Percentiles rank a stretch among this genome's conserved stretches.
phyloP scores from a whole-genome alignment of 495 filamentous ascomycete species.

The Neurospora sp. region DNA sequence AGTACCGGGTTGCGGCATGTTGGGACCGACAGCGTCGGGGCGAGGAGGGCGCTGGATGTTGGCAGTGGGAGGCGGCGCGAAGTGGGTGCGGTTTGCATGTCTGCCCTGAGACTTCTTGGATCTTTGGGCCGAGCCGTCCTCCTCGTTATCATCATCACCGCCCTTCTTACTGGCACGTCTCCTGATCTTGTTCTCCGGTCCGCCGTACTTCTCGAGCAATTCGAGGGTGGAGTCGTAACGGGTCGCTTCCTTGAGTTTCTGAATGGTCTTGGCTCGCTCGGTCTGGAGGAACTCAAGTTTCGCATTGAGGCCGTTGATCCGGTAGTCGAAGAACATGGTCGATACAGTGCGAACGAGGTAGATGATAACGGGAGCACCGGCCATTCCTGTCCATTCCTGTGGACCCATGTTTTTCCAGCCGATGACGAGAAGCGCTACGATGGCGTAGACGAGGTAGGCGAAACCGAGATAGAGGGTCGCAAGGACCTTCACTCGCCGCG shows the following conservation, averaged over 20 bases:
- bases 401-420: conserved; percentile 73
- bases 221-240: conserved; percentile 93
- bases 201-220: conserved; percentile 88
- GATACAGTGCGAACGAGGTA: conserved; percentile 51
- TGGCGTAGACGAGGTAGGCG: conserved; percentile 74
- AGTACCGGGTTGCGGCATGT: conserved; percentile 8
- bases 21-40: not conserved
- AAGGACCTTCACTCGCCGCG: conserved; percentile 71
- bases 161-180: conserved; percentile 26
- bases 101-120: conserved; percentile 6
- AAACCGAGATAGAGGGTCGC: conserved; percentile 86
- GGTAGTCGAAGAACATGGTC: conserved; percentile 68
- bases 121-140: conserved; percentile 9
- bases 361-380: conserved; percentile 74
- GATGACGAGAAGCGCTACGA: conserved; percentile 71
- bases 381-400: conserved; percentile 63
- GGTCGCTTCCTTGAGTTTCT: conserved; percentile 86
- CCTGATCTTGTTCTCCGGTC: conserved; percentile 40
- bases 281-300: conserved; percentile 64
- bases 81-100: conserved; percentile 38
- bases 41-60: conserved; percentile 51
- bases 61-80: conserved; percentile 75
- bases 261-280: conserved; percentile 77
- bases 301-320: conserved; percentile 54
- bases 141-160: conserved; percentile 12